Base-by-base conservation (phyloP, 805 yeast genomes). In the Maudiozyma bulderi region DNA sequence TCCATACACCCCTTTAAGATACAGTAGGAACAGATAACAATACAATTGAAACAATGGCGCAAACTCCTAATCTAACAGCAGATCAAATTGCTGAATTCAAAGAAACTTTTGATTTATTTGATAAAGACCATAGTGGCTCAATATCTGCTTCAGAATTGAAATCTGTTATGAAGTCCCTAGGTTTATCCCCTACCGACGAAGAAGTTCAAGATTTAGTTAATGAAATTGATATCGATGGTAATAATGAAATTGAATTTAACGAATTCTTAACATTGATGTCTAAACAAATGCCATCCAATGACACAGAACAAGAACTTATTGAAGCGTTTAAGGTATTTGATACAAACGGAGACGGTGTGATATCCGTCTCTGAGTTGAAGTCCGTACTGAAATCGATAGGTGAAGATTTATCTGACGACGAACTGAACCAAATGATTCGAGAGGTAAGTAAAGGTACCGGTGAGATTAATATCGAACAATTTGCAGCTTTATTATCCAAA, bases 321-420 rank as follows among this genome's bases (percentile, higher is more conserved):
- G 99, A 93, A 72, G 98, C 99, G 6, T 91, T 91, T 77, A 91
- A 89, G 73, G 99, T 93, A 42, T 91, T 91, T 66, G 99, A 91
- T 73, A 78, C 82, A 66, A 86, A 91, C 69, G 96, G 96, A 48
- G 96, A 93, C 68, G 99, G 99, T 54, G 84, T 84, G 69, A 91
- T 91, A 64, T 84, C 95, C 49, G 89, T 95, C 53, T 89, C 95
- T 52, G 99, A 91, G 72, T 80, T 91, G 67, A 84, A 95, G 69
- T 95, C 89, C 66, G 98, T 91, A 43, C 80, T 91, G 69, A 91
- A 96, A 44, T 87, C 96, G 8, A 91, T 93, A 66, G 99, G 99
- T 60, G 99, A 91, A 71, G 87, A 86, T 67, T 76, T 93, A 59
- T 81, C 95, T 14, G 98, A 91, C 57, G 95, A 89, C 46, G 99